A percentile compares a stretch with the other conserved stretches of the same genome.
These are phyloP conservation scores for Citrus sinensis DNA, from an alignment of 345 rosid species.

Conservation along the genomic window DNA sequence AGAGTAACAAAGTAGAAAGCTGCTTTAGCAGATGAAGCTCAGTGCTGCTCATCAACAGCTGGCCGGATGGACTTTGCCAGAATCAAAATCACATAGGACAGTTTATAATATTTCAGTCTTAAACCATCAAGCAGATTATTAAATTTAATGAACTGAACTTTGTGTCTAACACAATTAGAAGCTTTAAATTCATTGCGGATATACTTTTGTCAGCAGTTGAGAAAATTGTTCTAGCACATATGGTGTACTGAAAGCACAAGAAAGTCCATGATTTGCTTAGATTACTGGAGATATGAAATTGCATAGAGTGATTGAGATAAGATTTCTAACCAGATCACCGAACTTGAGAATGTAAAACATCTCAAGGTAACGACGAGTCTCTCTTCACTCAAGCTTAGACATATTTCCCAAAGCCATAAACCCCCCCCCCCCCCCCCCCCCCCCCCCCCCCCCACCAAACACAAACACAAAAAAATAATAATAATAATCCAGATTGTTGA, in stretches of 20 bases:
- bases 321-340: conserved; percentile 43
- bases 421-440: no score
- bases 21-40: neutral
- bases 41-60: conserved; percentile 32
- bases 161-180: neutral
- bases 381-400: conserved; percentile 51
- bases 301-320: neutral
- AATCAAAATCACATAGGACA: neutral
- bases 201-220: neutral
- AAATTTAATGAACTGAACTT: neutral
- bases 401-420: conserved; percentile 54
- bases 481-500: neutral
- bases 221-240: neutral
- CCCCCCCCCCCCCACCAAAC: no score
- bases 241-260: neutral
- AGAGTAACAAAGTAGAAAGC: neutral
- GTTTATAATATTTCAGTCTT: neutral
- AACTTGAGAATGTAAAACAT: conserved; percentile 59
- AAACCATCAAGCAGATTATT: neutral
- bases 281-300: neutral
- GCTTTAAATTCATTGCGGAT: no score
- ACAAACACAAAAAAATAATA: no score
- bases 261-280: neutral
- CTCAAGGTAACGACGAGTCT: conserved; percentile 50
- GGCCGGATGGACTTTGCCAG: conserved; percentile 42